Evolutionary conservation across 169 alveolate genomes (phyloP), one percentile per base, ranked within the genome.

Genomic region (Plasmodium reichenowi): DNA sequence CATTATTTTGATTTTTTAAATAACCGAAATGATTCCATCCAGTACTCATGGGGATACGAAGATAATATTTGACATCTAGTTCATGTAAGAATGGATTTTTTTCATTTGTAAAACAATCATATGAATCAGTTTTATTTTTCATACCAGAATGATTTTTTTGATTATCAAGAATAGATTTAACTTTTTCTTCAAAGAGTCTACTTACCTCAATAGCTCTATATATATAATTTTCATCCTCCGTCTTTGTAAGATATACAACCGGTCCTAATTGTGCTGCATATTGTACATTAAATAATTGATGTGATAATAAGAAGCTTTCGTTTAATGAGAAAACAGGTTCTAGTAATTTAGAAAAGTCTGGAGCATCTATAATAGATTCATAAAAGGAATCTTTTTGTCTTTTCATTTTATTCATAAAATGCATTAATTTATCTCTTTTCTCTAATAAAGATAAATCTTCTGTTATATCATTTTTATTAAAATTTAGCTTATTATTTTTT

Each of bases 11-110:
- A 56, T 78, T 78, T n/a, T 78, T 78, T 24, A 78, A 45, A 58
- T 78, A 78, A 45, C 78, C 75, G 22, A 78, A 78, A 71, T 78
- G 89, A 59, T 78, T 78, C 89, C 89, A 78, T 70, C 89, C 89
- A 45, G 89, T 78, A 47, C 89, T 78, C 89, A 78, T 78, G 17
- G 89, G 89, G 0, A 78, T 78, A 17, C 76, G 75, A 32, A 78
- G 78, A 60, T 78, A 78, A 22, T 78, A 78, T 70, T 78, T 78
- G 9, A 78, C 89, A 43, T 78, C 89, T 67, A 78, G 70, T 47
- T 78, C 89, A 70, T 66, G 89, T 9, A 78, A 47, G 20, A 64
- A 78, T 38, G 89, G 89, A 22, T 48, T 64, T 32, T 67, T 78
- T 7, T 78, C 89, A 50, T 64, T 66, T 1, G 89, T 64, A 43